Conservation (phyloP, 1,284 basidiomycete genomes). For the Cryptococcus sp. region DNA sequence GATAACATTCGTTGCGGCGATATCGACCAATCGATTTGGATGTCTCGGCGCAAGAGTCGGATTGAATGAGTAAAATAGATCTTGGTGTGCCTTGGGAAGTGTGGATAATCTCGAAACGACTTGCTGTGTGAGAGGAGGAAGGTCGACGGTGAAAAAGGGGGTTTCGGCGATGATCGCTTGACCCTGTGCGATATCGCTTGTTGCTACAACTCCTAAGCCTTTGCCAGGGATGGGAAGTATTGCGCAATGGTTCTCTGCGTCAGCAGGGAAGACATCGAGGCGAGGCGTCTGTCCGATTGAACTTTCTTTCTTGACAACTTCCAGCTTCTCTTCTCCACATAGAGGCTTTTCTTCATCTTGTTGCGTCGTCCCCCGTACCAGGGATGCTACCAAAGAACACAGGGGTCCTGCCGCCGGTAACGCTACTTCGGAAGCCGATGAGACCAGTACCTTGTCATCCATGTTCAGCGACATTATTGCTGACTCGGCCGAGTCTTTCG, state of each 20-base stretch:
- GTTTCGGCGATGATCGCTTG: constrained; percentile 8
- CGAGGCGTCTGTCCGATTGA: not conserved
- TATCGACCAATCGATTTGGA: constrained; percentile 3
- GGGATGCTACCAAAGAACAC: too few species aligned
- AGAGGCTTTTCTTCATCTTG: too few species aligned
- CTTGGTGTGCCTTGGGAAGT: not conserved
- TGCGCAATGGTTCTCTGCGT: not conserved
- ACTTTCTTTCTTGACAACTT: too few species aligned
- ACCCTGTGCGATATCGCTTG: constrained; percentile 1
- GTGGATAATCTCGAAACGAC: not conserved
- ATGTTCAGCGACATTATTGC: too few species aligned
- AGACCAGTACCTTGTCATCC: too few species aligned
- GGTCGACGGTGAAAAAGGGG: constrained; percentile 7
- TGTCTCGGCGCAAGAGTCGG: not conserved
- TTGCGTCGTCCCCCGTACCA: too few species aligned
- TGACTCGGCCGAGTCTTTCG: too few species aligned
- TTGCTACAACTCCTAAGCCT: constrained; percentile 5
- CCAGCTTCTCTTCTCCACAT: too few species aligned
- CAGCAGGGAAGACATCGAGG: not conserved
- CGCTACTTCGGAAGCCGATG: too few species aligned
- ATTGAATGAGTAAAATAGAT: not conserved
- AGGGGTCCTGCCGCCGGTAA: too few species aligned
- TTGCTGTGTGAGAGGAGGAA: not conserved
- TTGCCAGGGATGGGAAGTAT: constrained; percentile 2
- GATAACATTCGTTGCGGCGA: constrained; percentile 13